Conservation (phyloP, 352 stramenopile species). For the Pythium rhizo-oryzae region DNA sequence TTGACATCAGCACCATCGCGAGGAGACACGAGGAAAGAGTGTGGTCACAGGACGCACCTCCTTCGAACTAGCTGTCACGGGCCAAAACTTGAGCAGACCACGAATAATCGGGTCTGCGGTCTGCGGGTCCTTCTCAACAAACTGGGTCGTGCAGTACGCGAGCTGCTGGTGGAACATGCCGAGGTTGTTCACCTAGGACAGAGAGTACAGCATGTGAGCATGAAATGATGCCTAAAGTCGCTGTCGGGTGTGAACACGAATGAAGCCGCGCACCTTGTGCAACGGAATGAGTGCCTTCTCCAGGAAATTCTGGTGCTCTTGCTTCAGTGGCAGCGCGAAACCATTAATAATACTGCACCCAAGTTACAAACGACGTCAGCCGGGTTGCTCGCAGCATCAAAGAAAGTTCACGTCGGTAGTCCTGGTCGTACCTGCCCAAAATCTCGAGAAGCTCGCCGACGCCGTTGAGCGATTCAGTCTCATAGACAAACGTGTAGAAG, state of each 20-base stretch:
- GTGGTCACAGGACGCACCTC: too few relatives aligned
- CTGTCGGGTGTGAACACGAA: too few relatives aligned
- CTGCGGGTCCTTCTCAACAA: slow-evolving; percentile 99
- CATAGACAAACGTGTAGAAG: slow-evolving; percentile 99
- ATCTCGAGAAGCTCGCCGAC: slow-evolving; percentile 99
- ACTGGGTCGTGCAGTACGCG: slow-evolving; percentile 99
- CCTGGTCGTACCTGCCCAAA: slow-evolving; percentile 59
- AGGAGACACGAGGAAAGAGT: too few relatives aligned
- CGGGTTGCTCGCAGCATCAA: too few relatives aligned
- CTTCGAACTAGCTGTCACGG: slow-evolving; percentile 28
- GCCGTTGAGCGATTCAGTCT: slow-evolving; percentile 95
- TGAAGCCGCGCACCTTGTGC: too few relatives aligned
- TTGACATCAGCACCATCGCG: too few relatives aligned
- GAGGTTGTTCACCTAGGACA: slow-evolving; percentile 19
- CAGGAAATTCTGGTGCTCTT: slow-evolving; percentile 97
- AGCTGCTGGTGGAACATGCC: slow-evolving; percentile 98
- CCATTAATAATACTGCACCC: slow-evolving; percentile 99
- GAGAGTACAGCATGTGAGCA: too few relatives aligned
- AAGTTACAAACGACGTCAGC: too few relatives aligned
- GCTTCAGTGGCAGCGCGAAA: slow-evolving; percentile 98
- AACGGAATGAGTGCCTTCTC: slow-evolving; percentile 96
- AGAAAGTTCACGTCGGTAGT: too few relatives aligned
- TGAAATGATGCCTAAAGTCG: too few relatives aligned
- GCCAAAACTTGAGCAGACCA: slow-evolving; percentile 96
- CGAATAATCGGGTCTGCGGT: slow-evolving; percentile 95